phyloP scores from a whole-genome alignment of 192 early-diverging fungal species.

The Linnemannia elongata region DNA sequence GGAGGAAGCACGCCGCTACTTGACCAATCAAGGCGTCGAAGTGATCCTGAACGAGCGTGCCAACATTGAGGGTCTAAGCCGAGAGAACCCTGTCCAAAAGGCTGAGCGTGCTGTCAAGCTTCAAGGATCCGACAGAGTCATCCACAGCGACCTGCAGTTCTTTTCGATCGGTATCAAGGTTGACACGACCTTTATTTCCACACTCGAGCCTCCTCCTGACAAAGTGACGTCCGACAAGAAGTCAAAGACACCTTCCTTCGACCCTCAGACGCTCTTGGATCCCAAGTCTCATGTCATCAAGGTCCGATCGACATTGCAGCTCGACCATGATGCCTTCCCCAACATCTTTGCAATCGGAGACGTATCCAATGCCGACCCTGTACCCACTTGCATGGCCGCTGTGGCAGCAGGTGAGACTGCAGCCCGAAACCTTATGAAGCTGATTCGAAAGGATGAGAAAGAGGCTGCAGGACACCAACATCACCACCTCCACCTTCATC shows the following conservation, averaged over 20 bases:
- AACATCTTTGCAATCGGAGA: slow-evolving; percentile 87
- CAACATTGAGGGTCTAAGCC: slow-evolving; percentile 62
- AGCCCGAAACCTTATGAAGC: slow-evolving; percentile 36
- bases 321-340: slow-evolving; percentile 65
- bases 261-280: slow-evolving; percentile 43
- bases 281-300: slow-evolving; percentile 71
- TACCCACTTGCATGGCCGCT: slow-evolving; percentile 50
- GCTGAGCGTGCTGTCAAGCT: slow-evolving; percentile 52
- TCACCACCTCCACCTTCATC: background rate
- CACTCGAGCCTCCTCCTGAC: slow-evolving; percentile 71
- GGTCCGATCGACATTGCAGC: slow-evolving; percentile 78
- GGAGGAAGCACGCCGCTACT: slow-evolving; percentile 68
- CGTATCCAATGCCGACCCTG: slow-evolving; percentile 64
- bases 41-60: slow-evolving; percentile 62
- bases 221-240: slow-evolving; percentile 69
- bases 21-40: slow-evolving; percentile 60
- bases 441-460: slow-evolving; percentile 23
- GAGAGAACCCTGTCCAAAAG: slow-evolving; percentile 64
- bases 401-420: slow-evolving; percentile 30
- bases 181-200: slow-evolving; percentile 14
- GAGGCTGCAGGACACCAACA: background rate
- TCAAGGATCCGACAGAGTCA: slow-evolving; percentile 53
- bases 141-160: slow-evolving; percentile 60
- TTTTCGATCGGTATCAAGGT: slow-evolving; percentile 37
- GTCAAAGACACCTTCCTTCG: slow-evolving; percentile 53